Conservation (phyloP, 768 basidiomycete genomes). For the Tylopilus rubrobrunneus region DNA sequence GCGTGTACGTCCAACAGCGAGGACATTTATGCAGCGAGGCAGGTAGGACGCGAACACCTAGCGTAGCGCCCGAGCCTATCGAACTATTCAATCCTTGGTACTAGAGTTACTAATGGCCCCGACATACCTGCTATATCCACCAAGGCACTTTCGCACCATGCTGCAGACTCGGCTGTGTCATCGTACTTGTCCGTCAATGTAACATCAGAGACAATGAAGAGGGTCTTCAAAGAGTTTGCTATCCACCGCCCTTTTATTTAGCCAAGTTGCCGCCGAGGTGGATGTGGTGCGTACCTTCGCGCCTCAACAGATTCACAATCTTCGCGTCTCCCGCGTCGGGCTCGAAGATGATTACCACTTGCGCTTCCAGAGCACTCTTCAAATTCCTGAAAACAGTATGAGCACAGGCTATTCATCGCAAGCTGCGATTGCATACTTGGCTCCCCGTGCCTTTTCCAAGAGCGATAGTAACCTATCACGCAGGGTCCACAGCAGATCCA, state of each 20-base stretch:
- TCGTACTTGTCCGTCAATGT: constrained; percentile 46
- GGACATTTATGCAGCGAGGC: constrained; percentile 72
- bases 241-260: neutral
- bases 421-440: constrained; percentile 51
- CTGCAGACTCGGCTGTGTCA: constrained; percentile 34
- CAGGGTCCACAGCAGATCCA: constrained; percentile 58
- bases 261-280: too few relatives aligned
- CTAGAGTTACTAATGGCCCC: neutral
- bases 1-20: constrained; percentile 83
- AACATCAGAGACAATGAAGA: constrained; percentile 81
- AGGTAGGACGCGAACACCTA: constrained; percentile 58
- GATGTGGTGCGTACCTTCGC: constrained; percentile 31
- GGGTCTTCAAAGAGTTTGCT: constrained; percentile 63
- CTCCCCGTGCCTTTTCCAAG: constrained; percentile 70
- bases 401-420: neutral
- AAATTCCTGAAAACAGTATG: constrained; percentile 48
- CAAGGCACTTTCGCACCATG: constrained; percentile 49
- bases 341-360: constrained; percentile 60
- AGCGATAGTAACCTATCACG: constrained; percentile 59
- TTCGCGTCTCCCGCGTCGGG: constrained; percentile 24
- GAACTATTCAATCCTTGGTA: neutral
- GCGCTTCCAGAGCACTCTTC: constrained; percentile 73
- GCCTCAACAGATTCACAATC: constrained; percentile 41
- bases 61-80: constrained; percentile 12
- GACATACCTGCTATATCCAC: constrained; percentile 45